phyloP scores from a whole-genome alignment of 495 filamentous ascomycete species.

The Aspergillus coremiiformis region DNA sequence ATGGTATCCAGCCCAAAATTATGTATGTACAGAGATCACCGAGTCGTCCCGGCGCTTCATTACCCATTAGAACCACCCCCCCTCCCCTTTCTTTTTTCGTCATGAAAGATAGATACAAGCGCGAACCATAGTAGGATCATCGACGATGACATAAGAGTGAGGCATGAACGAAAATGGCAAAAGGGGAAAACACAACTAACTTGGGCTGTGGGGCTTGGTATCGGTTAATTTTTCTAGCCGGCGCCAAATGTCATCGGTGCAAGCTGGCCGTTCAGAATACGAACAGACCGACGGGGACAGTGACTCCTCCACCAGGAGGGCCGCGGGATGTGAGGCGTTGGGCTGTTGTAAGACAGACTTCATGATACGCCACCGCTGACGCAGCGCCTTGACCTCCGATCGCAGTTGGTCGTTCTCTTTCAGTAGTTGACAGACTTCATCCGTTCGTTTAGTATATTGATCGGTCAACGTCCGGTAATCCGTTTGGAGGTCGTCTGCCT shows the following conservation, averaged over 20 bases:
- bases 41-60: too few species aligned
- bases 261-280: background rate
- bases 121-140: too few species aligned
- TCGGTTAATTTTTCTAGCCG: constrained; percentile 1
- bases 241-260: background rate
- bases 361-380: constrained; percentile 3
- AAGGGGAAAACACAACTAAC: background rate
- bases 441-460: background rate
- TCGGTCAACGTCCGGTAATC: background rate
- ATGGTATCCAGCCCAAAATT: too few species aligned
- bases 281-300: background rate
- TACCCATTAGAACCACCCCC: too few species aligned
- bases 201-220: constrained; percentile 1
- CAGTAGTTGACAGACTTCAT: background rate
- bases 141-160: background rate
- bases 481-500: background rate
- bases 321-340: background rate
- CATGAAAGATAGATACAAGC: too few species aligned
- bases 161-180: background rate
- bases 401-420: background rate
- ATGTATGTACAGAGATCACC: too few species aligned
- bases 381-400: background rate
- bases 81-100: too few species aligned
- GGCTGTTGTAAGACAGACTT: background rate
- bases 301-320: background rate